Evolutionary conservation across 179 eudicot species (phyloP).

Genomic region (Sideroxylon spinosum): DNA sequence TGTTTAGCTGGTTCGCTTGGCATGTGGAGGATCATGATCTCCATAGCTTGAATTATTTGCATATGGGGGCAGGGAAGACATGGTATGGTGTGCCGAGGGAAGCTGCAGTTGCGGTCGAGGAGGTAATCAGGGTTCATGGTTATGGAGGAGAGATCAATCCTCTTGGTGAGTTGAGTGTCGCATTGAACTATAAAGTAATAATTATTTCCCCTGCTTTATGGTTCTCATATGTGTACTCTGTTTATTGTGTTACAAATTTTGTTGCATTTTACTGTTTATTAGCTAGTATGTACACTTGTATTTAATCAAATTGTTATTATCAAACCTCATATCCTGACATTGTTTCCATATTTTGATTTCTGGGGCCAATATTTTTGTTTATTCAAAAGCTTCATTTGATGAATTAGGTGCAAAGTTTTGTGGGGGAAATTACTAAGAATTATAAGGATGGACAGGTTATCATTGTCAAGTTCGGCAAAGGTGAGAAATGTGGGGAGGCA

Average conservation of each 20-base stretch:
- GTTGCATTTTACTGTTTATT: conserved; percentile 13
- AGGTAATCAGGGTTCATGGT: conserved; percentile 82
- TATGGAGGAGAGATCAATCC: conserved; percentile 96
- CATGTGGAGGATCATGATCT: conserved; percentile 97
- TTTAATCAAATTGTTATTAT: no score
- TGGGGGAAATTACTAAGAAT: neutral
- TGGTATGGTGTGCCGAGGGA: conserved; percentile 96
- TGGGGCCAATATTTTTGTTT: no score
- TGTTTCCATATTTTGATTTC: no score
- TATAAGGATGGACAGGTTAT: neutral
- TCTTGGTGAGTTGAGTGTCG: conserved; percentile 59
- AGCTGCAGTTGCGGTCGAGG: conserved; percentile 86
- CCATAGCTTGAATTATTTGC: conserved; percentile 96
- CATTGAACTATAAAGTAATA: neutral
- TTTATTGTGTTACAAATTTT: neutral
- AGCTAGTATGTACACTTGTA: neutral
- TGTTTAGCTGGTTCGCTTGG: conserved; percentile 99
- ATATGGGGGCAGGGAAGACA: conserved; percentile 87
- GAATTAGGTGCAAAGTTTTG: no score
- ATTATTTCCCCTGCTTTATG: conserved; percentile 11
- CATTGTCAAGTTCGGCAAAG: neutral
- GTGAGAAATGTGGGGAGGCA: neutral
- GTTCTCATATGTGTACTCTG: neutral
- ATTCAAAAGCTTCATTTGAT: no score
- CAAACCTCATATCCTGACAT: no score